Base-by-base conservation (phyloP, 2,329 filamentous ascomycete species). In the Calonectria henricotiae region DNA sequence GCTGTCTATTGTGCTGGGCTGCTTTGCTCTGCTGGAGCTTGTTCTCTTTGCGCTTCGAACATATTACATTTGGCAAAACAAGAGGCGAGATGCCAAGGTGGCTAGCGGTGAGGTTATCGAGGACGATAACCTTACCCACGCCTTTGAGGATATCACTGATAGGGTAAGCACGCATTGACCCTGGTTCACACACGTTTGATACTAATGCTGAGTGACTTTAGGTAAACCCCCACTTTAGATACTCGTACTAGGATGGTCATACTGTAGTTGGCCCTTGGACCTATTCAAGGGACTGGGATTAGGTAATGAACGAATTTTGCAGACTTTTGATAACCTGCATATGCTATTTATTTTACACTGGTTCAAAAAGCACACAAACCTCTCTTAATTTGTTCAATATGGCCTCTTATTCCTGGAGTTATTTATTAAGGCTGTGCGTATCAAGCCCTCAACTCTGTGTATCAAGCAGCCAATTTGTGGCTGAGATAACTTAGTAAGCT, bases 131-230 rank as follows among this genome's bases (percentile, higher is more conserved):
- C 54, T 62, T 35, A 41, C 39, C 6, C 65, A 68, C 35, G 65
- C 46, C 15, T 68, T 68, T 20, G 65, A 68, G 35, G 65, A 68
- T 55, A 44, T 68, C 23, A 68, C 65, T 27, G 65, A 68, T 25
- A 32, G 39, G 30, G 60, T 62, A 25, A 39, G 60, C 43, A 27
- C 9, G 2, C 5, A 7, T 12, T 39, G 25, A 7, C 5, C 7
- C 11, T 30, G 13, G 15, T 47, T n/a, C 27, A 27, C 30, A 23
- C 8, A 13, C 11, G 23, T 17, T 11, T 13, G 15, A 12, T 37
- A 25, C 44, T 27, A 17, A 60, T 17, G 12, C 23, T 61, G n/a
- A 15, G 37, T 43, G n/a, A 20, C n/a, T n/a, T 3, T 17, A 62
- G 60, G 27, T 15, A 41, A 65, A 65, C 30, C 62, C 62, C n/a